A percentile compares a stretch with the other conserved stretches of the same genome.
Evolutionary conservation across 176 grass and related monocot genomes (phyloP).

Genomic region (Oryza longistaminata): DNA sequence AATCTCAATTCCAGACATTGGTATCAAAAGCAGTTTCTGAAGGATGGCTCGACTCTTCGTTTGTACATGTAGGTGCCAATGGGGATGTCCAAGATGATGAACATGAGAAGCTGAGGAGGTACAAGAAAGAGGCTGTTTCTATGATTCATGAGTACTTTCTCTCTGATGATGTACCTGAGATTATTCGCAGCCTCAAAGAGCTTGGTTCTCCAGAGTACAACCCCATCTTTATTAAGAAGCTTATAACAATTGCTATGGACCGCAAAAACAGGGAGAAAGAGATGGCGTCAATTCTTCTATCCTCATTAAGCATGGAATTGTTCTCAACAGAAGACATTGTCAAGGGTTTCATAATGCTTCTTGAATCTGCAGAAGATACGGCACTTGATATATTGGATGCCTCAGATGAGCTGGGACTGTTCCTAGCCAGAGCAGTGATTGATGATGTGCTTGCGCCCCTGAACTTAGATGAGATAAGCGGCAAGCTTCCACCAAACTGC

Average conservation of each 20-base stretch:
- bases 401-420: constrained; percentile 80
- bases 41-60: constrained; percentile 78
- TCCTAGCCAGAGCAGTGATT: constrained; percentile 91
- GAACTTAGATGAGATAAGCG: constrained; percentile 86
- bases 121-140: constrained; percentile 81
- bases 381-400: constrained; percentile 91
- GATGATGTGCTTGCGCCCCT: constrained; percentile 88
- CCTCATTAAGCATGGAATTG: constrained; percentile 78
- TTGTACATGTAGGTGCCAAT: constrained; percentile 42
- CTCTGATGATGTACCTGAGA: constrained; percentile 85
- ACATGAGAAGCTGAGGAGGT: constrained; percentile 67
- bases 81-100: constrained; percentile 54
- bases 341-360: constrained; percentile 85
- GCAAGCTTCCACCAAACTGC: constrained; percentile 73
- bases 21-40: constrained; percentile 75
- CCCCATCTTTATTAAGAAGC: constrained; percentile 85
- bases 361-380: constrained; percentile 93
- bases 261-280: constrained; percentile 96
- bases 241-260: constrained; percentile 91
- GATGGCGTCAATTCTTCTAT: constrained; percentile 87
- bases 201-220: constrained; percentile 72
- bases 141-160: constrained; percentile 96
- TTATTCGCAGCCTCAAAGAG: constrained; percentile 76
- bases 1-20: constrained; percentile 60
- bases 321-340: constrained; percentile 87